These are phyloP conservation scores for Schwanniomyces etchellsii DNA, from an alignment of 1,139 yeast genomes.

Conservation along the genomic window DNA sequence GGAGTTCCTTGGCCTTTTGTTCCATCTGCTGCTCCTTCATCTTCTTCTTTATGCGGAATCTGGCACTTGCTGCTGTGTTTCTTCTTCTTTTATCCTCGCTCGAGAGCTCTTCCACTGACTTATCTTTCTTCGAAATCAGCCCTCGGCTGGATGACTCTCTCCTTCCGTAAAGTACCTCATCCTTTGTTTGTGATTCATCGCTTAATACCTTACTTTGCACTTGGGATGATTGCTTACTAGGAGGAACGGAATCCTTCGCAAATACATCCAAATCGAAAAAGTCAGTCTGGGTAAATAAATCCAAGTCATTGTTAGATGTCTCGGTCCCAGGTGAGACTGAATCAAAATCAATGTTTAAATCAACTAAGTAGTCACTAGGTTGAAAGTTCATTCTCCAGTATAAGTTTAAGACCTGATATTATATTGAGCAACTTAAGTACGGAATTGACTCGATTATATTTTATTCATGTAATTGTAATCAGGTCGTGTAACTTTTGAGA, in stretches of 20 bases:
- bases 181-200: constrained; percentile 7
- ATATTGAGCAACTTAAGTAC: too few relatives aligned
- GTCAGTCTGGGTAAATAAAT: constrained; percentile 39
- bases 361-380: constrained; percentile 39
- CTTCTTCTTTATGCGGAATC: constrained; percentile 59
- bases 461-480: too few relatives aligned
- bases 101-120: too few relatives aligned
- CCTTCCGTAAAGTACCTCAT: background rate
- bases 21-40: constrained; percentile 56
- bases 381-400: constrained; percentile 34
- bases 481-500: too few relatives aligned
- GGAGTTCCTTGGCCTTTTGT: constrained; percentile 38
- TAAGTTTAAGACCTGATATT: background rate
- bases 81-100: constrained; percentile 46
- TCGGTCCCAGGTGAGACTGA: constrained; percentile 19
- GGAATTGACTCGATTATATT: too few relatives aligned
- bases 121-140: too few relatives aligned
- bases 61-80: constrained; percentile 59
- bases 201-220: background rate
- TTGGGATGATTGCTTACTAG: constrained; percentile 9
- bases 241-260: constrained; percentile 18
- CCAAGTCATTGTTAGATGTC: constrained; percentile 30
- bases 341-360: constrained; percentile 32
- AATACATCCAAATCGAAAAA: constrained; percentile 45
- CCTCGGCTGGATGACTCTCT: background rate